Evolutionary conservation across 2,329 filamentous ascomycete genomes (phyloP).

Genomic region (Elsinoe perseae): DNA sequence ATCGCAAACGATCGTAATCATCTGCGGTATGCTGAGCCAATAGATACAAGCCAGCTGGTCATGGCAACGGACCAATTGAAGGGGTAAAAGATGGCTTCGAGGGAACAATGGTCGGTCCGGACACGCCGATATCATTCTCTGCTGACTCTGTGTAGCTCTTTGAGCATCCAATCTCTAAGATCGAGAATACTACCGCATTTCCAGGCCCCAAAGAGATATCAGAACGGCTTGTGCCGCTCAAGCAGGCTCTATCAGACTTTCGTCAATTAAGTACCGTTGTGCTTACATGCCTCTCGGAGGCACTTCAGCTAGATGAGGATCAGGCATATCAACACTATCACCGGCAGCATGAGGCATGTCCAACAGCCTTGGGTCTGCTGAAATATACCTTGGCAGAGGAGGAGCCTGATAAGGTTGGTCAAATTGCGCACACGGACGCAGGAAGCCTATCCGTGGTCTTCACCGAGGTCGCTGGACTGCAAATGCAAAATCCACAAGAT

Average conservation of each 20-base stretch:
- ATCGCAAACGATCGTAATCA: no score
- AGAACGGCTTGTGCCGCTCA: not conserved
- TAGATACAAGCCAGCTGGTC: not conserved
- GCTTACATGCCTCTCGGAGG: constrained; percentile 17
- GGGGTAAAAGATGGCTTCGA: constrained; percentile 18
- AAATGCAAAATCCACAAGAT: constrained; percentile 24
- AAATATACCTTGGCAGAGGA: constrained; percentile 45
- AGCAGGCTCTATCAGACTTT: constrained; percentile 5
- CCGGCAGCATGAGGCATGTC: constrained; percentile 45
- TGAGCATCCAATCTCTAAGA: not conserved
- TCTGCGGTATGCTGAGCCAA: not conserved
- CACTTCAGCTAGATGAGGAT: constrained; percentile 29
- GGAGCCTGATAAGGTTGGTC: constrained; percentile 40
- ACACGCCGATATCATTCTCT: not conserved
- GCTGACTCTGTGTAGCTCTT: not conserved
- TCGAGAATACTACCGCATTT: not conserved
- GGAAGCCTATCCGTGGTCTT: constrained; percentile 47
- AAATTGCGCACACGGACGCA: constrained; percentile 53
- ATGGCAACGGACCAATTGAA: constrained; percentile 13
- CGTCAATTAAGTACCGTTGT: constrained; percentile 15
- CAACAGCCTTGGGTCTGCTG: constrained; percentile 48
- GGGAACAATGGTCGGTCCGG: not conserved
- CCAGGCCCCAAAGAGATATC: not conserved
- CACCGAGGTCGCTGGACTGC: constrained; percentile 28
- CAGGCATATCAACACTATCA: constrained; percentile 41